Percentiles rank a stretch among this genome's conserved stretches.
Conservation (phyloP, 768 basidiomycete species). For the Pleurotus platypus region DNA sequence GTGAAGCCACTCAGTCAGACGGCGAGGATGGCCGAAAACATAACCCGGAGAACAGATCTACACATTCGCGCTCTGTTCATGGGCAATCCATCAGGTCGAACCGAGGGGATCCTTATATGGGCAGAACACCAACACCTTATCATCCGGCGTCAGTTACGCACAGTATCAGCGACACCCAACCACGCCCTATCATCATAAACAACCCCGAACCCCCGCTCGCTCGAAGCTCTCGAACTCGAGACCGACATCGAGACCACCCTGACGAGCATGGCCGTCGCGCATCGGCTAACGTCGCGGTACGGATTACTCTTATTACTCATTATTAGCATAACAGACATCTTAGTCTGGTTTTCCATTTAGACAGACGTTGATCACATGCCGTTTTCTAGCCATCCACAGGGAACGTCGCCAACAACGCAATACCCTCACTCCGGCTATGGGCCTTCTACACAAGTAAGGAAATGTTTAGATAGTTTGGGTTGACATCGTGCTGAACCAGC, state of each 20-base stretch:
- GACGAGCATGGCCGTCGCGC: background rate
- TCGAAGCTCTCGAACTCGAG: no score
- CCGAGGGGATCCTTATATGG: background rate
- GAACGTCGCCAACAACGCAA: background rate
- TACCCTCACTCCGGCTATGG: background rate
- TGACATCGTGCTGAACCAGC: no score
- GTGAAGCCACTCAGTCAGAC: background rate
- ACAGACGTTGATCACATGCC: background rate
- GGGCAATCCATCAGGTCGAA: background rate
- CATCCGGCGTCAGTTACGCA: background rate
- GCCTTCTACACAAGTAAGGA: background rate
- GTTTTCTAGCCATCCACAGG: constrained; percentile 3
- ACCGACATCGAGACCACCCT: background rate
- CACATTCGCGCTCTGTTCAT: background rate
- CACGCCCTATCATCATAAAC: no score
- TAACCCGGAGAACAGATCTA: background rate
- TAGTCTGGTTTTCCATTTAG: background rate
- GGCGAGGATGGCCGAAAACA: background rate
- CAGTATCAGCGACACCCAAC: no score
- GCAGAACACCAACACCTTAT: constrained; percentile 1
- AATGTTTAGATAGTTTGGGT: background rate
- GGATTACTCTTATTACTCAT: background rate
- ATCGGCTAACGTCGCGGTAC: no score
- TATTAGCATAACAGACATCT: background rate
- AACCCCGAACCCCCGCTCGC: no score